Base-by-base conservation (phyloP, 192 early-diverging fungal genomes). In the Podila epicladia region DNA sequence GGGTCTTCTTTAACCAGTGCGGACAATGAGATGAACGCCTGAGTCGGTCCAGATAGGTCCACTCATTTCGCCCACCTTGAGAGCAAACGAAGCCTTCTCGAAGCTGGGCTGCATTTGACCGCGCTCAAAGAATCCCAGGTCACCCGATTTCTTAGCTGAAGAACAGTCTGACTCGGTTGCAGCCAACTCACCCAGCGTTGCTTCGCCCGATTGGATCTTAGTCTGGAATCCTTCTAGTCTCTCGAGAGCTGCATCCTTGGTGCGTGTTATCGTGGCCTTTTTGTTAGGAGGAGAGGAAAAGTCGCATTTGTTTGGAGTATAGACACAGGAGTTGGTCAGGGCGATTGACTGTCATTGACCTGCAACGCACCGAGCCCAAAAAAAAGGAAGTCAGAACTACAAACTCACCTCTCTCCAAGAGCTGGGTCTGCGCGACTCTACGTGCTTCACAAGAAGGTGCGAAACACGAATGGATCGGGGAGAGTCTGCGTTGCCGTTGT, bases 101-200 rank as follows among this genome's bases (percentile, higher is more conserved):
- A 98, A 99, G 35, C 92, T 85, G 24, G 91, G 89, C 80, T 98
- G 95, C 97, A 98, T 99, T 66, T 94, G 87, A 57, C 96, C 96
- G 2, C 82, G 85, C 48, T 92, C 93, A 89, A 99, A 98, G 37
- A 75, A 88, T 0, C 94, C 94, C 24, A 99, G 74, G 89, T 99
- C 98, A 11, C 98, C 98, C 9, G 92, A 91, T 22, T 88, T 82
- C 64, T 92, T 94, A 1, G 97, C 97, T 33, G 94, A 95, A n/a
- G 91, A 92, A 80, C 98, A 99, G 75, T 99, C 97, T 31, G 93
- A 94, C 71, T 97, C 87, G 31, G 84, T 86, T 2, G 84, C 76
- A 3, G 98, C 98, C 19, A 99, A 75, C 13, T 92, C 86, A 0
- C 79, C 87, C 17, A 99, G 87, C 61, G 86, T 80, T 19, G 79